These are phyloP conservation scores for Tagetes patula DNA, from an alignment of 129 eudicot species.

Conservation along the genomic window DNA sequence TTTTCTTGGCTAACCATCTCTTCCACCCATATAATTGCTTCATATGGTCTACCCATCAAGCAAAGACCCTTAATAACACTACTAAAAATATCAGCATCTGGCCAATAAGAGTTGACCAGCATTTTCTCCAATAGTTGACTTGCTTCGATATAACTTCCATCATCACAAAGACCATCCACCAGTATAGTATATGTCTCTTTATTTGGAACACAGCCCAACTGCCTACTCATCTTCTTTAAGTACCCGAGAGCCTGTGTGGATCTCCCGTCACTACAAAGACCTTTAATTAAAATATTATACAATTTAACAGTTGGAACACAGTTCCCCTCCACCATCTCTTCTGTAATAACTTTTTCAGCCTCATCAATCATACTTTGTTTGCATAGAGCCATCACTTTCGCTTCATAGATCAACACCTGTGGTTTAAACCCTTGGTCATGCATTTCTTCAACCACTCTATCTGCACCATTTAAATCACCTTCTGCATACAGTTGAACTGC, in stretches of 20 bases:
- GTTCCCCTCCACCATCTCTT: constrained; percentile 60
- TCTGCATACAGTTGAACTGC: constrained; percentile 60
- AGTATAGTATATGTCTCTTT: constrained; percentile 56
- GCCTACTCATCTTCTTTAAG: constrained; percentile 55
- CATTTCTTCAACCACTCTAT: constrained; percentile 72
- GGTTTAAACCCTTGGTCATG: constrained; percentile 59
- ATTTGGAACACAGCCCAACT: constrained; percentile 60
- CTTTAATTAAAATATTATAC: constrained; percentile 60
- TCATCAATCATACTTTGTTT: constrained; percentile 44
- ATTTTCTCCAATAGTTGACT: constrained; percentile 70
- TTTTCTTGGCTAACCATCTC: constrained; percentile 81
- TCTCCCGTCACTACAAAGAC: constrained; percentile 53
- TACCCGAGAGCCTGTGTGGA: constrained; percentile 45
- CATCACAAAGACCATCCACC: constrained; percentile 67
- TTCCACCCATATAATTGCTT: constrained; percentile 81
- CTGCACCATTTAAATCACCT: constrained; percentile 50
- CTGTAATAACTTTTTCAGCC: constrained; percentile 56
- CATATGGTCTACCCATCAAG: constrained; percentile 51
- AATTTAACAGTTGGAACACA: constrained; percentile 64
- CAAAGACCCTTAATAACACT: constrained; percentile 71
- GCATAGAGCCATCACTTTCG: constrained; percentile 72
- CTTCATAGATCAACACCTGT: constrained; percentile 51
- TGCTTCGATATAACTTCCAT: constrained; percentile 68
- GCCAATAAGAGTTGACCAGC: constrained; percentile 58
- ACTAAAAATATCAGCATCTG: constrained; percentile 39